Base-by-base conservation (phyloP, 1,284 basidiomycete species). In the Apiotrichum domesticum region DNA sequence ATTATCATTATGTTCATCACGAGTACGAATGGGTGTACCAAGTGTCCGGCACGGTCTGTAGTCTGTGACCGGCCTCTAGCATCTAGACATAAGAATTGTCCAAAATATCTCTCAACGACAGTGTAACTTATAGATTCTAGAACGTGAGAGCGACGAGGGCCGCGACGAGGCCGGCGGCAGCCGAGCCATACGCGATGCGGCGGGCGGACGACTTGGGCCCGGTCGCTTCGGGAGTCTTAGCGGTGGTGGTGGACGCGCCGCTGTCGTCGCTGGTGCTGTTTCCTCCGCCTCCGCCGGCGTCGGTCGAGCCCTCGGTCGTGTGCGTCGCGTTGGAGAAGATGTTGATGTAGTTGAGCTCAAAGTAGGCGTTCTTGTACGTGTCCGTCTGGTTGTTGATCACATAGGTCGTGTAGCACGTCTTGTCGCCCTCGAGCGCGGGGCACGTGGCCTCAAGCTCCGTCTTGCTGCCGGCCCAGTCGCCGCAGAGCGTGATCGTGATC, bases 401-500 rank as follows among this genome's bases (percentile, higher is more conserved):
- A 58, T 82, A 88, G 72, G 87, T 83, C n/a, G 81, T 79, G 76
- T 89, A 88, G 72, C 72, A 71, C 43, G 14, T 46, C 42, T 53
- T 55, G 13, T 63, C 59, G 5, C 63, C 68, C 0, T 42, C 53
- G 13, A 77, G 64, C 4, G 67, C 57, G 8, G 67, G 67, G 74
- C 88, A 90, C 0, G 87, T 88, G 67, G 83, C 70, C 11, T 79
- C 73, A 70, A 87, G 86, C 39, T 83, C 76, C 35, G 73, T 65
- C 5, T 81, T 41, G n/a, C 76, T 70, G 6, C 83, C 83, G 4
- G 84, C 69, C 80, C 81, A 84, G 58, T 74, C 74, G 32, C 84
- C 75, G 58, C 88, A 90, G 10, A 89, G 81, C 1, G 87, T 86
- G 58, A 87, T 87, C 69, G 86, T 83, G 62, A 89, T 83, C 66